Conservation (phyloP, 2,329 filamentous ascomycete genomes). For the Tricladium varicosporioides region DNA sequence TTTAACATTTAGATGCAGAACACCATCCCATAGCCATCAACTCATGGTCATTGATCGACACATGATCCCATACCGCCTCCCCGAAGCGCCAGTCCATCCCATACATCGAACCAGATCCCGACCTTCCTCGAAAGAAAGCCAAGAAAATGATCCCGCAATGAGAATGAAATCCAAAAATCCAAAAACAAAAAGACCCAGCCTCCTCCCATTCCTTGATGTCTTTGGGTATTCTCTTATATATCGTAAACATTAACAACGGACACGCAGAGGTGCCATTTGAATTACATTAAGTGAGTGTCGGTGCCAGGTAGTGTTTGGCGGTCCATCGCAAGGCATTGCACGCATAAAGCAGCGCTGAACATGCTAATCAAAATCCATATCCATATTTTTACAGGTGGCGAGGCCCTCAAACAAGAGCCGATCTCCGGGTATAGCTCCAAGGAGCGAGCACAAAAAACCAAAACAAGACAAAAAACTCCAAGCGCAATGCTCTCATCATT, state of each 20-base stretch:
- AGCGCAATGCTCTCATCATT: conserved; percentile 2
- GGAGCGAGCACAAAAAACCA: conserved; percentile 4
- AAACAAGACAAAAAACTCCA: conserved; percentile 1
- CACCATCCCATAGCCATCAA: conserved; percentile 1
- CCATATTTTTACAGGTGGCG: conserved; percentile 21
- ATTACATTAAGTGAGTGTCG: conserved; percentile 29
- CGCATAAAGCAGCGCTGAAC: conserved; percentile 18
- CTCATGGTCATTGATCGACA: conserved; percentile 22
- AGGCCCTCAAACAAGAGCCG: conserved; percentile 2
- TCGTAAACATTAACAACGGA: conserved; percentile 17
- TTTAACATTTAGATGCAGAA: conserved; percentile 11
- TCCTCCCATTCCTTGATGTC: conserved; percentile 8
- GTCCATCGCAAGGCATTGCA: no score
- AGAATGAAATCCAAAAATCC: background rate
- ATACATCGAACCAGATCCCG: conserved; percentile 13
- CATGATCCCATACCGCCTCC: conserved; percentile 10
- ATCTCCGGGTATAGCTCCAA: conserved; percentile 14
- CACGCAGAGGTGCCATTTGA: conserved; percentile 8
- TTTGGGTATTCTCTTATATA: conserved; percentile 17
- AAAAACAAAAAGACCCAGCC: conserved; percentile 2
- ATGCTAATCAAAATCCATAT: conserved; percentile 17
- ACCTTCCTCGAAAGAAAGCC: background rate
- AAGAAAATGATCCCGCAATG: background rate
- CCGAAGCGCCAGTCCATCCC: conserved; percentile 1
- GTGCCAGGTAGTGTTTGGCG: conserved; percentile 3